phyloP scores from a whole-genome alignment of 2,329 filamentous ascomycete species.

The Onygenales sp. region DNA sequence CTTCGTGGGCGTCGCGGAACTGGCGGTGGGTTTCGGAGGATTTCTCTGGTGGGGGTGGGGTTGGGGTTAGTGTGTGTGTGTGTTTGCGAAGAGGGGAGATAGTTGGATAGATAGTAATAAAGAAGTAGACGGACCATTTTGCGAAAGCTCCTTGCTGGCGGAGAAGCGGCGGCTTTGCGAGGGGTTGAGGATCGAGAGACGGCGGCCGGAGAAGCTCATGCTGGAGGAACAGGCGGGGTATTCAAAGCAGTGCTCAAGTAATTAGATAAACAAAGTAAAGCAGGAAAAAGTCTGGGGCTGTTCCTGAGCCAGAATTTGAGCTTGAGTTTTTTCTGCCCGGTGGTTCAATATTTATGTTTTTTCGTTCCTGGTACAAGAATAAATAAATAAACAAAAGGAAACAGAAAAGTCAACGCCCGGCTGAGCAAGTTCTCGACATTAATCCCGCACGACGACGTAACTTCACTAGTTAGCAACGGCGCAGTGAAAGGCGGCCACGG shows the following conservation, averaged over 20 bases:
- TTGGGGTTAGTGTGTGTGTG: background rate
- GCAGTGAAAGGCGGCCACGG: too few species aligned
- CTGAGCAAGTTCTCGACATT: too few species aligned
- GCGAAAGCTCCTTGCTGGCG: slow-evolving; percentile 31
- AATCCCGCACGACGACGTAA: too few species aligned
- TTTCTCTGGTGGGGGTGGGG: slow-evolving; percentile 47
- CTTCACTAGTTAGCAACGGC: too few species aligned
- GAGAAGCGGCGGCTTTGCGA: slow-evolving; percentile 31
- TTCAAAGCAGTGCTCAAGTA: background rate
- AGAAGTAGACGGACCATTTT: slow-evolving; percentile 4
- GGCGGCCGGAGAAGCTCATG: slow-evolving; percentile 40
- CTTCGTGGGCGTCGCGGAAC: slow-evolving; percentile 83
- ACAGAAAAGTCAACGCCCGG: too few species aligned
- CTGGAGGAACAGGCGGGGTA: slow-evolving; percentile 3
- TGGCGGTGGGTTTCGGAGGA: slow-evolving; percentile 78
- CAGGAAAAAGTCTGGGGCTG: too few species aligned
- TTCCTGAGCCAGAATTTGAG: too few species aligned
- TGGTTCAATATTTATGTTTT: too few species aligned
- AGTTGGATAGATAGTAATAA: background rate
- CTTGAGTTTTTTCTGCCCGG: too few species aligned
- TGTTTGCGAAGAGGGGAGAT: background rate
- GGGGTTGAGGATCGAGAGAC: slow-evolving; percentile 34
- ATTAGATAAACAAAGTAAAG: background rate
- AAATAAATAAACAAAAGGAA: too few species aligned
- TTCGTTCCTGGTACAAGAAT: too few species aligned